phyloP scores from a whole-genome alignment of 805 yeast genomes.

The Cyberlindnera maritima region DNA sequence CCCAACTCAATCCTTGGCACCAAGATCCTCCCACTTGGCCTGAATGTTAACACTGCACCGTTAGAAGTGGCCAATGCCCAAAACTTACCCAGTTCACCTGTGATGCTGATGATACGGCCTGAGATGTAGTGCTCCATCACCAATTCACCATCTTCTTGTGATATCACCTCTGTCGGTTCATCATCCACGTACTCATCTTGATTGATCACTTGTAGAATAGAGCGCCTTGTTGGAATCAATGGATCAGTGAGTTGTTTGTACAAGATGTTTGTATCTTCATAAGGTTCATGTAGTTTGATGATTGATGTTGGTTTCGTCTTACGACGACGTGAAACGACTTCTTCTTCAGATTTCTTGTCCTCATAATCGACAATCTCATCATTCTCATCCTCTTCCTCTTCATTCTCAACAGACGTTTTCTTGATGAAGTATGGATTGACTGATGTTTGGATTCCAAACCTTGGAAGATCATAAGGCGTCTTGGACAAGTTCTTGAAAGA shows the following conservation, averaged over 20 bases:
- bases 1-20: constrained; percentile 55
- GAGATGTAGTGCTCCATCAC: constrained; percentile 42
- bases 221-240: constrained; percentile 26
- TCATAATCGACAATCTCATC: constrained; percentile 35
- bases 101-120: constrained; percentile 34
- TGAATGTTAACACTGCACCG: constrained; percentile 49
- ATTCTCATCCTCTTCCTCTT: constrained; percentile 25
- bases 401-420: constrained; percentile 28
- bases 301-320: constrained; percentile 29
- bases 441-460: constrained; percentile 60
- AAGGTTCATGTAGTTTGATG: constrained; percentile 12
- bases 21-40: constrained; percentile 43
- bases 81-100: constrained; percentile 41
- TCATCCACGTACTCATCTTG: constrained; percentile 31
- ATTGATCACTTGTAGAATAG: constrained; percentile 31
- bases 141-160: constrained; percentile 33
- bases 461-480: constrained; percentile 55
- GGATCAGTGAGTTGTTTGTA: constrained; percentile 12
- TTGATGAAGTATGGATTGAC: constrained; percentile 52
- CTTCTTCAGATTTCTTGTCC: constrained; percentile 46
- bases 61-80: constrained; percentile 57
- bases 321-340: constrained; percentile 31
- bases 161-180: constrained; percentile 37
- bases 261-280: constrained; percentile 14
- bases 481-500: constrained; percentile 45